A percentile compares a stretch with the other conserved stretches of the same genome.
These are phyloP conservation scores for Aspergillus ochraceoroseus DNA, from an alignment of 2,329 filamentous ascomycete genomes.

Conservation along the genomic window DNA sequence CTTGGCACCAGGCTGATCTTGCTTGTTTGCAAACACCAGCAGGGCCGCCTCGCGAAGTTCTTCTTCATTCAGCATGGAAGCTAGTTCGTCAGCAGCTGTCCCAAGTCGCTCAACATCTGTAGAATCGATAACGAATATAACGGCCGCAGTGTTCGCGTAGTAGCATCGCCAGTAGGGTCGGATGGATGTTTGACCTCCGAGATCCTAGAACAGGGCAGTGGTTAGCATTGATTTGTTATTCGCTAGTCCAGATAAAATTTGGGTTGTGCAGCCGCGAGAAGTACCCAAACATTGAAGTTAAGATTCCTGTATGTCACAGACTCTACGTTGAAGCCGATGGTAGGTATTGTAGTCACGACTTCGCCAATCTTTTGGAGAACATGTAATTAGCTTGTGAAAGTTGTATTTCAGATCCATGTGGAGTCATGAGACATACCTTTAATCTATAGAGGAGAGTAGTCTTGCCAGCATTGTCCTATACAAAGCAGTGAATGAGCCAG, in stretches of 20 bases:
- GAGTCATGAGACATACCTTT: constrained; percentile 58
- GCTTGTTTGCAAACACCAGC: constrained; percentile 97
- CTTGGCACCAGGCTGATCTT: constrained; percentile 95
- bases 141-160: constrained; percentile 96
- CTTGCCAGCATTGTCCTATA: constrained; percentile 94
- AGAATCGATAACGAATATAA: constrained; percentile 97
- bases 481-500: constrained; percentile 15
- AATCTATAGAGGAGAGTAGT: constrained; percentile 93
- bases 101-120: constrained; percentile 94
- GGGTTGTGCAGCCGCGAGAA: constrained; percentile 26
- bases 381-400: too few relatives aligned
- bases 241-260: too few relatives aligned
- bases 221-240: too few relatives aligned
- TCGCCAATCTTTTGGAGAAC: constrained; percentile 73
- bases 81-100: constrained; percentile 86
- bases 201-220: too few relatives aligned
- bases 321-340: constrained; percentile 98
- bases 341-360: constrained; percentile 97
- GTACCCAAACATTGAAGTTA: constrained; percentile 97
- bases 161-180: constrained; percentile 99
- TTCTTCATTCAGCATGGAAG: constrained; percentile 94
- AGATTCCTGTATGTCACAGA: constrained; percentile 97
- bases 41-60: constrained; percentile 89
- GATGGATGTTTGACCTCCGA: constrained; percentile 97
- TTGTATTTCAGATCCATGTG: too few relatives aligned